phyloP scores from a whole-genome alignment of 2,329 filamentous ascomycete species.

The Shiraia sp. region DNA sequence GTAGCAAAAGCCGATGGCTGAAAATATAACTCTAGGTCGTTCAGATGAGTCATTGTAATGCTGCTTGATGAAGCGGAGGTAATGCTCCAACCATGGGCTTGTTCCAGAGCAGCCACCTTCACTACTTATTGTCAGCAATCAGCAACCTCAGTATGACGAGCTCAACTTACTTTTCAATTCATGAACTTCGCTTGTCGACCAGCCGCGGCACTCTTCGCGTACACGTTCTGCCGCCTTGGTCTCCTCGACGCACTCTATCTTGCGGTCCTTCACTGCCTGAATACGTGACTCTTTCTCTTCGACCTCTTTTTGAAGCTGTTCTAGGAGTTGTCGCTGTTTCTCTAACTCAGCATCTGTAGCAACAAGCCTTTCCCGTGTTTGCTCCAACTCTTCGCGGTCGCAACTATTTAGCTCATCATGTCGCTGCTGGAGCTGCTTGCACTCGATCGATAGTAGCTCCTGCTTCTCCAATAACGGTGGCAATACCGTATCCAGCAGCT shows the following conservation, averaged over 20 bases:
- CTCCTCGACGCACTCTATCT: slow-evolving; percentile 69
- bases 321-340: slow-evolving; percentile 69
- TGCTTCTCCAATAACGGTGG: slow-evolving; percentile 67
- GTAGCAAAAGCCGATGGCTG: slow-evolving; percentile 65
- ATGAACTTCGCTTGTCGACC: slow-evolving; percentile 80
- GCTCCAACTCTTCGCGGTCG: slow-evolving; percentile 77
- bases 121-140: slow-evolving; percentile 55
- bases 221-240: slow-evolving; percentile 83
- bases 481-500: slow-evolving; percentile 67
- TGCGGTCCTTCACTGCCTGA: slow-evolving; percentile 65
- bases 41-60: slow-evolving; percentile 74
- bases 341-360: slow-evolving; percentile 69
- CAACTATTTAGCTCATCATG: slow-evolving; percentile 76
- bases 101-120: slow-evolving; percentile 68
- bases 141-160: neutral
- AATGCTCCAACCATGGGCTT: slow-evolving; percentile 71
- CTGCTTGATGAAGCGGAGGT: slow-evolving; percentile 61
- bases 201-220: slow-evolving; percentile 85
- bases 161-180: slow-evolving; percentile 70
- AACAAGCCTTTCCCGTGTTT: slow-evolving; percentile 70
- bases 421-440: slow-evolving; percentile 69
- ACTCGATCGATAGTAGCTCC: slow-evolving; percentile 65
- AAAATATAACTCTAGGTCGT: slow-evolving; percentile 74
- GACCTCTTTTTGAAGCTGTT: slow-evolving; percentile 67
- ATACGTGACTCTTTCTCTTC: slow-evolving; percentile 69